Percentiles rank a stretch among this genome's conserved stretches.
Evolutionary conservation across 176 grass and related monocot species (phyloP).

Genomic region (Aegilops longissima): DNA sequence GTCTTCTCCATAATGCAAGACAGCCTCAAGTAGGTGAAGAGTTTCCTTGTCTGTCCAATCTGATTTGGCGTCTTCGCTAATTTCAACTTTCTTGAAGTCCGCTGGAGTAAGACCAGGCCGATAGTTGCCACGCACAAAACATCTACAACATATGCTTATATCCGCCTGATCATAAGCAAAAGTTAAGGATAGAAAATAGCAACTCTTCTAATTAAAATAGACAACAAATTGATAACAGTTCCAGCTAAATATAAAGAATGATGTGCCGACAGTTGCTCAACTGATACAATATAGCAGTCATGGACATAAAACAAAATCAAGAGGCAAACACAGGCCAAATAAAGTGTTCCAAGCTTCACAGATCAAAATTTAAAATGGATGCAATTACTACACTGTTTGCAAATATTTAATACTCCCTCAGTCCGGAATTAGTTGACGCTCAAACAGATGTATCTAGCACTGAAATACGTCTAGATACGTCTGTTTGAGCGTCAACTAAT

Average conservation of each 20-base stretch:
- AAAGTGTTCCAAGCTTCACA: neutral
- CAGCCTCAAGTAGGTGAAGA: slow-evolving; percentile 93
- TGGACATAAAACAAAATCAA: neutral
- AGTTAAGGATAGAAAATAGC: slow-evolving; percentile 10
- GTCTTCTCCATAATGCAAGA: slow-evolving; percentile 86
- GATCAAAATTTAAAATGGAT: neutral
- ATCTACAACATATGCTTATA: slow-evolving; percentile 86
- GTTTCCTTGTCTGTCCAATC: slow-evolving; percentile 99
- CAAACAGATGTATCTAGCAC: no score
- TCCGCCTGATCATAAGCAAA: slow-evolving; percentile 63
- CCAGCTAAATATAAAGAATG: slow-evolving; percentile 9
- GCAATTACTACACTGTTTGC: neutral
- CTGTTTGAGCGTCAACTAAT: no score
- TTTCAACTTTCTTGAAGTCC: slow-evolving; percentile 86
- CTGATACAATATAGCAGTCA: neutral
- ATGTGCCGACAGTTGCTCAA: neutral
- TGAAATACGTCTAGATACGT: no score
- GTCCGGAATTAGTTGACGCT: no score
- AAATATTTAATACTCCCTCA: neutral
- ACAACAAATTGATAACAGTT: neutral
- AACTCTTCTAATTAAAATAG: slow-evolving; percentile 16
- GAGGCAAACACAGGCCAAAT: neutral
- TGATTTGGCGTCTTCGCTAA: slow-evolving; percentile 72
- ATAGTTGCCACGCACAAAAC: slow-evolving; percentile 78
- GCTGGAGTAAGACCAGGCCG: slow-evolving; percentile 78